phyloP scores from a whole-genome alignment of 2,329 filamentous ascomycete genomes.

The Penicillium italicum region DNA sequence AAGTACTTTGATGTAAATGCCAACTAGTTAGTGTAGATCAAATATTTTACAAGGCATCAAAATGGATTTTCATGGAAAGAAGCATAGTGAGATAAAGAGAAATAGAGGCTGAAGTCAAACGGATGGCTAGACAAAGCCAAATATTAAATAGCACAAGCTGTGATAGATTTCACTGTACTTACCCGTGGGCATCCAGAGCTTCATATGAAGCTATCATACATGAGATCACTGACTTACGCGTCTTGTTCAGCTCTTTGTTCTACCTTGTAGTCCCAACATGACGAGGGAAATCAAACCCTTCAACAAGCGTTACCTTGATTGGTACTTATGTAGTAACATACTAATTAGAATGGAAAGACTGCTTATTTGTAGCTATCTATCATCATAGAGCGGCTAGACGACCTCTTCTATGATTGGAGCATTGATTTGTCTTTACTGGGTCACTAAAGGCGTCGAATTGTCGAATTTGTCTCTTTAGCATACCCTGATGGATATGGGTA shows the following conservation, averaged over 20 bases:
- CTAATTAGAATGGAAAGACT: not conserved
- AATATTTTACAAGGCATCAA: not conserved
- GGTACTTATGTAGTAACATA: not conserved
- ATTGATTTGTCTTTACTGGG: too few relatives aligned
- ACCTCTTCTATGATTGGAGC: not conserved
- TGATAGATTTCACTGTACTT: not conserved
- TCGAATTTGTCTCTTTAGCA: not conserved
- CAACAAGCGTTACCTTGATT: not conserved
- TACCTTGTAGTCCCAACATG: too few relatives aligned
- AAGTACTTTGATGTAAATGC: not conserved
- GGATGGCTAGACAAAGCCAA: not conserved
- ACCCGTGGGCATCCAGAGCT: not conserved
- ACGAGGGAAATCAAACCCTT: not conserved
- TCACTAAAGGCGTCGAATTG: too few relatives aligned
- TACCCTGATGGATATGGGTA: not conserved
- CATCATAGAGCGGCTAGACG: too few relatives aligned
- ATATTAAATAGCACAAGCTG: not conserved
- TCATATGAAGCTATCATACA: not conserved
- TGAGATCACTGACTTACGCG: too few relatives aligned
- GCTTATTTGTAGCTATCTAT: not conserved
- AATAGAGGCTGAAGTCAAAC: not conserved
- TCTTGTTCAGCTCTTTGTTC: too few relatives aligned
- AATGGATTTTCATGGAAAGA: not conserved
- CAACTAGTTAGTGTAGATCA: not conserved
- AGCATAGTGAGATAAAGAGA: not conserved